Evolutionary conservation across 495 filamentous ascomycete species (phyloP).

Genomic region (Aspergillus haitiensis): DNA sequence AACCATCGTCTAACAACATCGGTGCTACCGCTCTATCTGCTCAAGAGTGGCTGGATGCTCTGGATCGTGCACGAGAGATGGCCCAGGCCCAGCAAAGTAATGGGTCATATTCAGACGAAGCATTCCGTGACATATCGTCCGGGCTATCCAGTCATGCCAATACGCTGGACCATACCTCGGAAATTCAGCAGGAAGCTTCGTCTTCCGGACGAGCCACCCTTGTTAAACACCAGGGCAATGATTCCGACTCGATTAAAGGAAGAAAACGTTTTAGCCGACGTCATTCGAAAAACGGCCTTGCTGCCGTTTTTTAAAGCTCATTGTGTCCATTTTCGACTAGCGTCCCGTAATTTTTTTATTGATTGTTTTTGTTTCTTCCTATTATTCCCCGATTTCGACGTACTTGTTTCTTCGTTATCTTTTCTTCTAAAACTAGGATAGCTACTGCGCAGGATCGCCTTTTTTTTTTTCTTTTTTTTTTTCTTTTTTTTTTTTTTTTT

Average conservation of each 20-base stretch:
- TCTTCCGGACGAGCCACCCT: conserved; percentile 47
- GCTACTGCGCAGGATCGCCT: conserved; percentile 24
- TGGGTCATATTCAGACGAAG: conserved; percentile 68
- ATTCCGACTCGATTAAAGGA: conserved; percentile 58
- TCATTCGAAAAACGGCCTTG: conserved; percentile 85
- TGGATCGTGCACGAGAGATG: conserved; percentile 80
- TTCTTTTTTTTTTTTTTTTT: too few species aligned
- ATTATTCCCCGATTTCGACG: background rate
- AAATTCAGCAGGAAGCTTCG: conserved; percentile 37
- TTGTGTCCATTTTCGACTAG: background rate
- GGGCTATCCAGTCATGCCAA: conserved; percentile 73
- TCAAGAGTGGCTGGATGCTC: conserved; percentile 83
- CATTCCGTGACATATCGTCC: conserved; percentile 70
- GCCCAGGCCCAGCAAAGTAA: conserved; percentile 67
- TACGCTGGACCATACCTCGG: conserved; percentile 61
- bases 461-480: background rate
- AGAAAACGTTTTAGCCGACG: conserved; percentile 85
- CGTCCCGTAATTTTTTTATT: conserved; percentile 1
- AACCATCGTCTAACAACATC: conserved; percentile 55
- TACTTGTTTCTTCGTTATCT: conserved; percentile 7
- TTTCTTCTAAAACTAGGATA: conserved; percentile 10
- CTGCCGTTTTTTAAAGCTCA: conserved; percentile 66
- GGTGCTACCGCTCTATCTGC: conserved; percentile 52
- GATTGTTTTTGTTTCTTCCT: conserved; percentile 7
- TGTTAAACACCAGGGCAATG: conserved; percentile 48